Percentiles rank a stretch among this genome's conserved stretches.
Conservation (phyloP, 2,329 filamentous ascomycete genomes). For the Venturiaceae sp. region DNA sequence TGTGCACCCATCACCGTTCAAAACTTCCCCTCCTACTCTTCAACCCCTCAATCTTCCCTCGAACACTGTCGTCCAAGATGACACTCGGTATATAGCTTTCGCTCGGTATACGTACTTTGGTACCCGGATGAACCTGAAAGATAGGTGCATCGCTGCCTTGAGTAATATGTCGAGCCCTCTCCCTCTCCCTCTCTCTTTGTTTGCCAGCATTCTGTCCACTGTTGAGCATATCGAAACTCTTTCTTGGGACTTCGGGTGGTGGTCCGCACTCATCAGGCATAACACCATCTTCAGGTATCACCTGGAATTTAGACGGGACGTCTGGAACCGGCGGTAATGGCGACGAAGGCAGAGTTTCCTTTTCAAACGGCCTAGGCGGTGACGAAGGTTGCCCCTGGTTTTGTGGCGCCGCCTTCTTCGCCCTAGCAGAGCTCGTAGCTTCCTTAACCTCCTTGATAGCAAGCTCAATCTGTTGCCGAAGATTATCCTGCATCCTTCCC, state of each 20-base stretch:
- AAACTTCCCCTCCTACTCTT: background rate
- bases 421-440: background rate
- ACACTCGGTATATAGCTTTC: slow-evolving; percentile 26
- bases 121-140: slow-evolving; percentile 28
- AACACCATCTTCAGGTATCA: background rate
- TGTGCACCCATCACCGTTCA: background rate
- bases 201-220: background rate
- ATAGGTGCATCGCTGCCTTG: slow-evolving; percentile 23
- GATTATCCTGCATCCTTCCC: slow-evolving; percentile 20
- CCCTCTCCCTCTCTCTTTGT: background rate
- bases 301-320: slow-evolving; percentile 7
- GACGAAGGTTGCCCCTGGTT: background rate
- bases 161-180: slow-evolving; percentile 9
- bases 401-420: background rate
- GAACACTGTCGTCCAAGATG: slow-evolving; percentile 22
- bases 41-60: background rate
- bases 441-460: slow-evolving; percentile 15
- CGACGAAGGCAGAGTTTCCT: background rate
- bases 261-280: background rate
- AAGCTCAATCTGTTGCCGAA: slow-evolving; percentile 23
- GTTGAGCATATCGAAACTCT: background rate
- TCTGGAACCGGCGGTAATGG: slow-evolving; percentile 9
- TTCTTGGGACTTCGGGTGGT: background rate
- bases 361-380: background rate
- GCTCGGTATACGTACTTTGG: slow-evolving; percentile 27